Evolutionary conservation across 805 yeast species (phyloP).

Genomic region (Suhomyces sp.): DNA sequence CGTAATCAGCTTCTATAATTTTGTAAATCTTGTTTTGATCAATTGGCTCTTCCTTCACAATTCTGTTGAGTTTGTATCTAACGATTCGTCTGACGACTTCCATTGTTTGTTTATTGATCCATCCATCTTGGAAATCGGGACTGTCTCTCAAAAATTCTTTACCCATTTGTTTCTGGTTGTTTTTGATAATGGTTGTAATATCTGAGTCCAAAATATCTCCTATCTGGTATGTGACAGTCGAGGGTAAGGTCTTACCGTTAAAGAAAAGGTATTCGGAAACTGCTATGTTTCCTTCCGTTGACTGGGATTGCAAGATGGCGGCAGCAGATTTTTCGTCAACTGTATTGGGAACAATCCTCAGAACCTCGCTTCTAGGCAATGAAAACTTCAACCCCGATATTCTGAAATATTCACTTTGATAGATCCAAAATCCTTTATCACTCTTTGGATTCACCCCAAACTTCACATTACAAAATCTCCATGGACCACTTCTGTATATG

Average conservation of each 20-base stretch:
- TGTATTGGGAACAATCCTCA: constrained; percentile 29
- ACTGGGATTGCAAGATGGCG: constrained; percentile 2
- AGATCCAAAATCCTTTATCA: constrained; percentile 53
- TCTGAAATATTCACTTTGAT: constrained; percentile 86
- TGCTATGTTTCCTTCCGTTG: constrained; percentile 11
- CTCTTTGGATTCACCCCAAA: constrained; percentile 76
- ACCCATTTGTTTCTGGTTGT: constrained; percentile 27
- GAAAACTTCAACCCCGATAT: constrained; percentile 33
- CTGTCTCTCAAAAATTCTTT: constrained; percentile 32
- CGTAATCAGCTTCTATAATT: constrained; percentile 41
- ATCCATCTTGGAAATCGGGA: constrained; percentile 67
- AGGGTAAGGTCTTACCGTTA: constrained; percentile 69
- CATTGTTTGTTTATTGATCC: constrained; percentile 67
- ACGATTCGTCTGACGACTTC: constrained; percentile 66
- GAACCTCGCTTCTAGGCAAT: constrained; percentile 6
- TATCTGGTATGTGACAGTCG: constrained; percentile 70
- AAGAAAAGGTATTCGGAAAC: constrained; percentile 51
- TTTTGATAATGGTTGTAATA: constrained; percentile 44
- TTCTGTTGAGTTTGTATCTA: constrained; percentile 65
- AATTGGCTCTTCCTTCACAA: constrained; percentile 52
- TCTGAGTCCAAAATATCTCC: constrained; percentile 75
- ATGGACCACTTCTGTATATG: constrained; percentile 86
- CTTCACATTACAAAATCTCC: constrained; percentile 82
- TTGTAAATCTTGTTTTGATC: constrained; percentile 42
- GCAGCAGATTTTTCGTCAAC: constrained; percentile 7